Evolutionary conservation across 345 rosid species (phyloP).

Genomic region (Toxicodendron radicans): DNA sequence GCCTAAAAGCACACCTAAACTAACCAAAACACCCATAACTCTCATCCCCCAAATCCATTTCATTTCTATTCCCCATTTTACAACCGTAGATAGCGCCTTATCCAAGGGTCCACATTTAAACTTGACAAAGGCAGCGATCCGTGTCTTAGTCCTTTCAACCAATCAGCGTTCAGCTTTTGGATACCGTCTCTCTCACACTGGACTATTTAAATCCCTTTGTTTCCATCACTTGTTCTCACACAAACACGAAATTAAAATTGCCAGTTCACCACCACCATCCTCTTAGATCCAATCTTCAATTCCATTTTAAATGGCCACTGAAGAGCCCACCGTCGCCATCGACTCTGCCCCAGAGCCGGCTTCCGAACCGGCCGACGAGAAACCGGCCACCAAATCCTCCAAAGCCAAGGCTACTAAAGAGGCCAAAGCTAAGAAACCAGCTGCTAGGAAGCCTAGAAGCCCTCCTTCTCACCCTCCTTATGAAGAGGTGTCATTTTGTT

Average conservation of each 20-base stretch:
- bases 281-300: slow-evolving; percentile 24
- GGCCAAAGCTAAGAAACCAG: slow-evolving; percentile 46
- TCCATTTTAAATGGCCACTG: slow-evolving; percentile 43
- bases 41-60: slow-evolving; percentile 27
- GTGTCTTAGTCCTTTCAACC: slow-evolving; percentile 37
- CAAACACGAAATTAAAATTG: slow-evolving; percentile 1
- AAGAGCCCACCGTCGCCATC: slow-evolving; percentile 42
- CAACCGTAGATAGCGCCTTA: slow-evolving; percentile 48
- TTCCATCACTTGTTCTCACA: slow-evolving; percentile 16
- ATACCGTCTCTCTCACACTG: slow-evolving; percentile 29
- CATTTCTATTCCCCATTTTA: slow-evolving; percentile 1
- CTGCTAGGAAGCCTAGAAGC: slow-evolving; percentile 37
- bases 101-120: slow-evolving; percentile 70
- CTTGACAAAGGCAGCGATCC: slow-evolving; percentile 44
- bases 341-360: slow-evolving; percentile 27
- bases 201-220: slow-evolving; percentile 59
- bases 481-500: slow-evolving; percentile 50
- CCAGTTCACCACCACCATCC: neutral
- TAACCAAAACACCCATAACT: slow-evolving; percentile 15
- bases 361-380: slow-evolving; percentile 32
- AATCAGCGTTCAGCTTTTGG: slow-evolving; percentile 49
- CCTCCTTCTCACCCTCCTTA: slow-evolving; percentile 64
- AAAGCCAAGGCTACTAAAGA: slow-evolving; percentile 52
- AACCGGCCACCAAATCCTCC: slow-evolving; percentile 35
- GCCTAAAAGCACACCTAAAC: slow-evolving; percentile 74